Base-by-base conservation (phyloP, 495 filamentous ascomycete genomes). In the Friedmanniomyces simplex region DNA sequence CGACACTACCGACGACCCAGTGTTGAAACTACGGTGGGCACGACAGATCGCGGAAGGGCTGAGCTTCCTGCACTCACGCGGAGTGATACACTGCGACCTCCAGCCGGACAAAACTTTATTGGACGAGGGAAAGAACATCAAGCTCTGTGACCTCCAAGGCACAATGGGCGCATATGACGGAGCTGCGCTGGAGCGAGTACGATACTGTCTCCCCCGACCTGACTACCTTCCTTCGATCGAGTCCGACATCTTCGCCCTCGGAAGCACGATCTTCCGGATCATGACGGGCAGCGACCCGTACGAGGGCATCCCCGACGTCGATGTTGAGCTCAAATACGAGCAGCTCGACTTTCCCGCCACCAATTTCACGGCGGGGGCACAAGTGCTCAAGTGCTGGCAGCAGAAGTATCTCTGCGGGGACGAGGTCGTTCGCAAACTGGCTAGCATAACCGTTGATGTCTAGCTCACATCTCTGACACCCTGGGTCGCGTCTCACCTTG, bases 191-290 rank as follows among this genome's bases (percentile, higher is more conserved):
- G 54, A 50, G 30, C 26, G 32, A 20, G 28, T 53, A 10, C 32
- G 39, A 32, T 57, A 51, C 36, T 57, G 14, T 36, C 39, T 57
- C 14, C 42, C 45, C 10, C 41, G 45, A 2, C 43, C 26, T 20
- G 36, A 47, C 24, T 32, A 34, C 11, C 6, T 32, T 24, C 50
- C 57, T 25, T 22, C 18, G 22, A 18, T 16, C 34, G 39, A 55
- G 39, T 42, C 57, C 16, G 50, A 59, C 43, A 3, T 59, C 26
- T 59, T 59, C 30, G 57, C 57, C 14, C 39, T 59, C 14, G 57
- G 50, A 14, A 43, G 51, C n/a, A 36, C 57, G 3, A 59, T 59
- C 22, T 59, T 55, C 45, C n/a, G 22, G 18, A 59, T 59, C 12
- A 55, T 59, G 57, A n/a, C 32, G 5, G 54, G 43, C 28, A 41